These are phyloP conservation scores for Rhodosporidiobolus sp. DNA, from an alignment of 768 basidiomycete species.

Conservation along the genomic window DNA sequence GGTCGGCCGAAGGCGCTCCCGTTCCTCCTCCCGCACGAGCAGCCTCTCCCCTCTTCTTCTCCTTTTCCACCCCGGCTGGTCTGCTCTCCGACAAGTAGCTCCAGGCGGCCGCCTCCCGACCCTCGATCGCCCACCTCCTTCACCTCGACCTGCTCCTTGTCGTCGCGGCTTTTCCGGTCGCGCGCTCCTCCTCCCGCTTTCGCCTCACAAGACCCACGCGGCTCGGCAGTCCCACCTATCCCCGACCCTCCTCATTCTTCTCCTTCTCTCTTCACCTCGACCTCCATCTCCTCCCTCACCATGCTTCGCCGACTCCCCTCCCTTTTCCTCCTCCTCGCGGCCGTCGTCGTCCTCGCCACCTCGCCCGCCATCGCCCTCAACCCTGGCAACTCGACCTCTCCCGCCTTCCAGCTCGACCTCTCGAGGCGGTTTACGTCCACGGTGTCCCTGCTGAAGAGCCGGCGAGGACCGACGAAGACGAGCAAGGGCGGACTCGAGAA, in stretches of 20 bases:
- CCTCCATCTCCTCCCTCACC: background rate
- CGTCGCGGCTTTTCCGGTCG: background rate
- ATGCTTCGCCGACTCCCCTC: constrained; percentile 3
- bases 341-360: constrained; percentile 17
- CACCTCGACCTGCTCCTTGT: background rate
- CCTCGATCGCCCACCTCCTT: background rate
- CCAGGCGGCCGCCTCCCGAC: background rate
- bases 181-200: background rate
- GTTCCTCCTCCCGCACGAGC: background rate
- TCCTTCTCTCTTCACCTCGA: background rate
- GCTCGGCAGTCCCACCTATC: too few species aligned
- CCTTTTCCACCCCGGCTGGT: background rate
- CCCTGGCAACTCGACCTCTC: background rate
- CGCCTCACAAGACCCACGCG: background rate
- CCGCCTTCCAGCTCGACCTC: constrained; percentile 26
- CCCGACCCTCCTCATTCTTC: background rate
- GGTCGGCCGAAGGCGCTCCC: background rate
- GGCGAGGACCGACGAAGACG: constrained; percentile 2
- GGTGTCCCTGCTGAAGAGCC: constrained; percentile 13
- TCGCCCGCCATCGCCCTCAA: constrained; percentile 4
- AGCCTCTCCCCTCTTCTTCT: background rate
- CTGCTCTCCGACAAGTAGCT: background rate
- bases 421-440: constrained; percentile 18
- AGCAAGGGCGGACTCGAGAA: constrained; percentile 7
- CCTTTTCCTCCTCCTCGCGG: constrained; percentile 11